These are phyloP conservation scores for Hymenoscyphus infarciens DNA, from an alignment of 2,329 filamentous ascomycete species.

Conservation along the genomic window DNA sequence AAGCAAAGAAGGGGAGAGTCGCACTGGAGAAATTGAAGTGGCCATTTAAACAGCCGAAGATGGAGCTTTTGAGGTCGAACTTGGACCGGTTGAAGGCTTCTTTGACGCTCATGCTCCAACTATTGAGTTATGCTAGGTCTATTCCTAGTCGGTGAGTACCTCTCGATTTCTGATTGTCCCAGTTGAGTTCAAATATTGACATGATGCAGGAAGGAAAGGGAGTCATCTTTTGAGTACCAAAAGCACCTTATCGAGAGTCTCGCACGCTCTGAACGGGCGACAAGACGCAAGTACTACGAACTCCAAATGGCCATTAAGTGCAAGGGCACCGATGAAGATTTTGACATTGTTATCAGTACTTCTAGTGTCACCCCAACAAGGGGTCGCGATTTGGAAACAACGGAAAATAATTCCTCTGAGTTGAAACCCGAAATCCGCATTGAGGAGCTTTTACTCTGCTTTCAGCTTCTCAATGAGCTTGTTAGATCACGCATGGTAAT, in stretches of 20 bases:
- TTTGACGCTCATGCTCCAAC: conserved; percentile 18
- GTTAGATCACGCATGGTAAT: background rate
- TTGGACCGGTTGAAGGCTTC: conserved; percentile 19
- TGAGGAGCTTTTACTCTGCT: conserved; percentile 15
- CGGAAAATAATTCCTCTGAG: background rate
- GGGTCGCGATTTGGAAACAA: background rate
- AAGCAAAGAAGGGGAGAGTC: conserved; percentile 6
- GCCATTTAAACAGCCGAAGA: conserved; percentile 19
- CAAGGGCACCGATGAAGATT: background rate
- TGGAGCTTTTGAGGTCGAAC: conserved; percentile 18
- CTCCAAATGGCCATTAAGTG: conserved; percentile 9
- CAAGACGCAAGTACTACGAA: conserved; percentile 10
- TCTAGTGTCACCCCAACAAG: background rate
- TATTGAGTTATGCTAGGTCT: conserved; percentile 17
- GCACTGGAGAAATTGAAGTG: conserved; percentile 17
- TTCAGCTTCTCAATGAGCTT: conserved; percentile 13
- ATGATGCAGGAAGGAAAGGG: conserved; percentile 5
- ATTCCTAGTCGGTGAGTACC: conserved; percentile 8
- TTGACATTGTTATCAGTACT: background rate
- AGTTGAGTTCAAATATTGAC: background rate
- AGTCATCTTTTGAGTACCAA: conserved; percentile 16
- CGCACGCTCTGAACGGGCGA: conserved; percentile 15
- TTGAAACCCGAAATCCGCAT: conserved; percentile 2
- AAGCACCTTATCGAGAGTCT: conserved; percentile 16
- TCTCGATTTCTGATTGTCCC: background rate